Evolutionary conservation across 345 rosid species (phyloP), one percentile per base, ranked within the genome.

Genomic region (Stellera chamaejasme): DNA sequence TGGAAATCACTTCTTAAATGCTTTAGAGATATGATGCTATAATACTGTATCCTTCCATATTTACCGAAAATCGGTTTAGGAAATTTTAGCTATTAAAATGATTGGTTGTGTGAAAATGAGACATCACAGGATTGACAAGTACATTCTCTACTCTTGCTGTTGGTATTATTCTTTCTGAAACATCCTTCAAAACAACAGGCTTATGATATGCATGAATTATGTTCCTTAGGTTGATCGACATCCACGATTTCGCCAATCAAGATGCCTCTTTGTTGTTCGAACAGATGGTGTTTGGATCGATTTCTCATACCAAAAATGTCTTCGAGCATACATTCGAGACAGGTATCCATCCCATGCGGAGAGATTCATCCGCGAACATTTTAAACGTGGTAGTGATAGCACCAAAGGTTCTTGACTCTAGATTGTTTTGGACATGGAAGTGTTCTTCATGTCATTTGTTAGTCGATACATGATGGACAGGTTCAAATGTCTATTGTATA

Each of bases 251-350:
- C 78, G 78, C 69, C 77, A 69, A 27, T 81, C 94, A 51, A 85
- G 96, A 64, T 88, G 96, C 62, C 73, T 88, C 54, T 88, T 83
- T 64, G 91, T 85, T 11, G 83, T 89, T 56, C 83, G 96, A 72
- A 81, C 82, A 0, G 91, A 89, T 66, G 94, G 96, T 67, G 85
- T 66, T 53, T 89, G 96, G 91, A 89, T 89, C 61, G 96, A 89
- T 68, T 85, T 89, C 72, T 89, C 96, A 1, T 89, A 89, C 73
- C 91, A 83, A 72, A 89, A 89, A 62, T 85, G 96, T 69, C 75
- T 89, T 63, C 81, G 87, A 57, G 84, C 82, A 3, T 89, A 88
- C 52, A 71, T 85, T 52, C 81, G 81, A 78, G 61, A 60, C 10
- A 83, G 65, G 76, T 89, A 89, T 56, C 91, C 91, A 15, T 52